Evolutionary conservation across 345 rosid genomes (phyloP).

Genomic region (Citropsis articulata): DNA sequence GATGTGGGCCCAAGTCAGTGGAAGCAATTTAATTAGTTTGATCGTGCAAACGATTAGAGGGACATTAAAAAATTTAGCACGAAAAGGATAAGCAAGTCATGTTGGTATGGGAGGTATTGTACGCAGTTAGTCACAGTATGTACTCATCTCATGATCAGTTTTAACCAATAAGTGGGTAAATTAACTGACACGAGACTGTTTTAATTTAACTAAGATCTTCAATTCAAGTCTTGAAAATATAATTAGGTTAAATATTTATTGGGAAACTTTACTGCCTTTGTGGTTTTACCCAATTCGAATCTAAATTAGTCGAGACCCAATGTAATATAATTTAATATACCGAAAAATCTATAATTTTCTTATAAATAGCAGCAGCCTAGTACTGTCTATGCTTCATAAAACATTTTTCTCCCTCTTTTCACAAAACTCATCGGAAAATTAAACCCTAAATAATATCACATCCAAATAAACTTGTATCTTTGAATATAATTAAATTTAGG

Average conservation of each 20-base stretch:
- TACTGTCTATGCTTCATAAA: constrained; percentile 5
- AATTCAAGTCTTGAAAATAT: fast-evolving
- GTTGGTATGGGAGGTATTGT: constrained; percentile 1
- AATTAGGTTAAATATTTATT: fast-evolving
- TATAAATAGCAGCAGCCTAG: not conserved
- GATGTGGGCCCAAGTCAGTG: not conserved
- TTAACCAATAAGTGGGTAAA: fast-evolving
- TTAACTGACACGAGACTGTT: fast-evolving
- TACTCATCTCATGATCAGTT: too few relatives aligned
- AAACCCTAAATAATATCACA: constrained; percentile 4
- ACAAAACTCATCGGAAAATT: not conserved
- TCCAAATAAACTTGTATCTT: not conserved
- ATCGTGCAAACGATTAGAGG: not conserved
- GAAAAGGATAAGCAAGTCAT: constrained; percentile 23
- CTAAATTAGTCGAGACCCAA: fast-evolving
- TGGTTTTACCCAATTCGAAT: fast-evolving
- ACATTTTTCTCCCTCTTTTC: not conserved
- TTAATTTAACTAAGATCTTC: fast-evolving
- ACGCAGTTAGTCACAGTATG: not conserved
- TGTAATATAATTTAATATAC: too few relatives aligned
- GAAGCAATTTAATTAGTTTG: not conserved
- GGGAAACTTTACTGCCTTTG: fast-evolving
- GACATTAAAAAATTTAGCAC: not conserved
- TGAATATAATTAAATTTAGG: not conserved
- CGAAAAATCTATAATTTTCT: not conserved